phyloP scores from a whole-genome alignment of 768 basidiomycete genomes.

The Amylocystis lapponica region DNA sequence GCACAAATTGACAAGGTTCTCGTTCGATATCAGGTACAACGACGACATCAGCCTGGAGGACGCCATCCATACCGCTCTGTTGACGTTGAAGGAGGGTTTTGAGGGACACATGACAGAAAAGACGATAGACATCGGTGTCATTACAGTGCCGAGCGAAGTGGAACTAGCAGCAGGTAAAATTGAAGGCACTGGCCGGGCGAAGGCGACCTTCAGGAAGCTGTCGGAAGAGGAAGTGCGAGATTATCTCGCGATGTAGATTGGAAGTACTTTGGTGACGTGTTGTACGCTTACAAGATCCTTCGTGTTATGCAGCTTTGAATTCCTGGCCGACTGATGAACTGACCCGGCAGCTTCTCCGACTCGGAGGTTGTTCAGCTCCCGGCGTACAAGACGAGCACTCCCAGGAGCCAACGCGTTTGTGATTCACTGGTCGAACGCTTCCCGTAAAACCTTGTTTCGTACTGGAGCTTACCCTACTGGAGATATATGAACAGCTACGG shows the following conservation, averaged over 20 bases:
- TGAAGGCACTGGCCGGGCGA: constrained; percentile 49
- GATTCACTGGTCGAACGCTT: no score
- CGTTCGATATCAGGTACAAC: constrained; percentile 87
- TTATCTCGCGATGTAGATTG: constrained; percentile 74
- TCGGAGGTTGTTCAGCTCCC: no score
- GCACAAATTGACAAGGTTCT: neutral
- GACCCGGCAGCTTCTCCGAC: no score
- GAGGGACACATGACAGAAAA: constrained; percentile 99
- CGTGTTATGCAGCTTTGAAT: no score
- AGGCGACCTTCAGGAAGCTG: constrained; percentile 91
- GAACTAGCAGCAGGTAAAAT: constrained; percentile 69
- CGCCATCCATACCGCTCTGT: constrained; percentile 95
- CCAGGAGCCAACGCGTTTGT: no score
- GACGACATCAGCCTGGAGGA: constrained; percentile 99
- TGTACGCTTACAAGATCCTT: neutral
- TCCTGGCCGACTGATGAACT: no score
- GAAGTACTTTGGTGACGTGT: neutral
- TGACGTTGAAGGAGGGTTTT: constrained; percentile 98
- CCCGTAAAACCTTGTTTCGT: no score
- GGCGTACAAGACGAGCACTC: no score
- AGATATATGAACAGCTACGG: no score
- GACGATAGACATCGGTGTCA: constrained; percentile 97
- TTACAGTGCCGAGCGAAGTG: constrained; percentile 76
- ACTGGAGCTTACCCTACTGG: no score
- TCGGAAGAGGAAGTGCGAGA: constrained; percentile 96